Evolutionary conservation across 352 stramenopile genomes (phyloP).

Genomic region (Sclerospora graminicola): DNA sequence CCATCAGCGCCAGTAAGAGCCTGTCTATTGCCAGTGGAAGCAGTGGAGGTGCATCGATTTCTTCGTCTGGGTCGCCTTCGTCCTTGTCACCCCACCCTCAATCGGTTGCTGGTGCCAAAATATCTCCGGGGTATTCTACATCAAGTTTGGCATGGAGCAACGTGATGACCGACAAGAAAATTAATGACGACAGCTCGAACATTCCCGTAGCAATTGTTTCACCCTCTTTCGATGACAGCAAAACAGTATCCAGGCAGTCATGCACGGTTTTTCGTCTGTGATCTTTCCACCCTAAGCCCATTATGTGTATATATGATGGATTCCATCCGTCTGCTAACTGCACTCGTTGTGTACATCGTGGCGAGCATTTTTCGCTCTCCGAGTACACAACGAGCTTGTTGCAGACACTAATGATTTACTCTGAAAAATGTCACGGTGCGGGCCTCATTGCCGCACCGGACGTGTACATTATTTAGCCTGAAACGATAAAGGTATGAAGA

Average conservation of each 20-base stretch:
- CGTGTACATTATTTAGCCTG: constrained; percentile 8
- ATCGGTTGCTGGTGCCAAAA: constrained; percentile 1
- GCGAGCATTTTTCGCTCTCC: neutral
- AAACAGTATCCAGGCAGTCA: constrained; percentile 3
- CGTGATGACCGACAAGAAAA: neutral
- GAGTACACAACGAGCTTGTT: constrained; percentile 12
- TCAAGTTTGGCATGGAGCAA: constrained; percentile 1
- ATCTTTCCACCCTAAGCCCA: constrained; percentile 7
- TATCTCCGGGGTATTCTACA: constrained; percentile 1
- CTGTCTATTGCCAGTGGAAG: constrained; percentile 10
- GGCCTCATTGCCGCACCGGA: constrained; percentile 1
- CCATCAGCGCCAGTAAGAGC: constrained; percentile 2
- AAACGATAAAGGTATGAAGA: constrained; percentile 8
- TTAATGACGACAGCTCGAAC: neutral
- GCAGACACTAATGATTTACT: constrained; percentile 20
- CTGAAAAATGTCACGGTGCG: constrained; percentile 6
- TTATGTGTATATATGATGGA: constrained; percentile 13
- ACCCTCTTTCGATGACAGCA: constrained; percentile 4
- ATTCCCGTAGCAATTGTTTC: constrained; percentile 3
- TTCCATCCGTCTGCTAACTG: constrained; percentile 13
- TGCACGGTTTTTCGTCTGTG: constrained; percentile 18
- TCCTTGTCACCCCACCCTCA: constrained; percentile 15
- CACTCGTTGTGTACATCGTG: constrained; percentile 11
- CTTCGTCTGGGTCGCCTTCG: constrained; percentile 14
- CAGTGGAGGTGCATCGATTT: constrained; percentile 12